Evolutionary conservation across 768 basidiomycete species (phyloP).

Genomic region (Leccinum uliginosum): DNA sequence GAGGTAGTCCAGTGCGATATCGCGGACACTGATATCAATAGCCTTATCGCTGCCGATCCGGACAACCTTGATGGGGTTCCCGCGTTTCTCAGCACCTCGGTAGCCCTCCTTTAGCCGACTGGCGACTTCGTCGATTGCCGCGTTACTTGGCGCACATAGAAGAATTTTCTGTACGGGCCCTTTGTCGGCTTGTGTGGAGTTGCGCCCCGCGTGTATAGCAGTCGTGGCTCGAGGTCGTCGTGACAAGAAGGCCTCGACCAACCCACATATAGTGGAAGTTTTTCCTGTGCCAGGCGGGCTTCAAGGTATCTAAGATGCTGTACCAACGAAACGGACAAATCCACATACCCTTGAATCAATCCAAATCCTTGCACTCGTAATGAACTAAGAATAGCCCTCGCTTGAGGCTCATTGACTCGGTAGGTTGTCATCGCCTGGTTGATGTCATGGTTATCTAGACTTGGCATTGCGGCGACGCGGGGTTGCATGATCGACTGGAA

Average conservation of each 20-base stretch:
- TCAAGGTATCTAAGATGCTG: slow-evolving; percentile 26
- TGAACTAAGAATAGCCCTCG: slow-evolving; percentile 77
- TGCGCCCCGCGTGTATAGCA: slow-evolving; percentile 46
- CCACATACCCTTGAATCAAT: slow-evolving; percentile 88
- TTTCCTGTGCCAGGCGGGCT: slow-evolving; percentile 97
- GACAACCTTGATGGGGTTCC: slow-evolving; percentile 72
- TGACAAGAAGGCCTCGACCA: slow-evolving; percentile 81
- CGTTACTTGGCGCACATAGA: slow-evolving; percentile 96
- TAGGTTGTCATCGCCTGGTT: slow-evolving; percentile 63
- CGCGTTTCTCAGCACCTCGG: slow-evolving; percentile 48
- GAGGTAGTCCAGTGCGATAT: slow-evolving; percentile 82
- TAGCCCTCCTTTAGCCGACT: slow-evolving; percentile 81
- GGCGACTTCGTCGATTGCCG: slow-evolving; percentile 96
- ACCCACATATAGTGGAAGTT: slow-evolving; percentile 94
- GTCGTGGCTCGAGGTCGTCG: slow-evolving; percentile 48
- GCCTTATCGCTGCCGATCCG: slow-evolving; percentile 78
- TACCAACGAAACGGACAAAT: not conserved
- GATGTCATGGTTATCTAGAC: slow-evolving; percentile 49
- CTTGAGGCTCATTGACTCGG: slow-evolving; percentile 90
- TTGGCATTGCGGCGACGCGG: slow-evolving; percentile 44
- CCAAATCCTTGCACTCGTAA: slow-evolving; percentile 73
- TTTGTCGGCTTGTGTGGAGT: slow-evolving; percentile 36
- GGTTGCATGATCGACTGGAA: slow-evolving; percentile 68
- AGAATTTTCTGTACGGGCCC: slow-evolving; percentile 66
- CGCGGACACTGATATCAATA: slow-evolving; percentile 76